Evolutionary conservation across 2,329 filamentous ascomycete genomes (phyloP), one percentile per base, ranked within the genome.

Genomic region (Allantophomopsis cytisporea): DNA sequence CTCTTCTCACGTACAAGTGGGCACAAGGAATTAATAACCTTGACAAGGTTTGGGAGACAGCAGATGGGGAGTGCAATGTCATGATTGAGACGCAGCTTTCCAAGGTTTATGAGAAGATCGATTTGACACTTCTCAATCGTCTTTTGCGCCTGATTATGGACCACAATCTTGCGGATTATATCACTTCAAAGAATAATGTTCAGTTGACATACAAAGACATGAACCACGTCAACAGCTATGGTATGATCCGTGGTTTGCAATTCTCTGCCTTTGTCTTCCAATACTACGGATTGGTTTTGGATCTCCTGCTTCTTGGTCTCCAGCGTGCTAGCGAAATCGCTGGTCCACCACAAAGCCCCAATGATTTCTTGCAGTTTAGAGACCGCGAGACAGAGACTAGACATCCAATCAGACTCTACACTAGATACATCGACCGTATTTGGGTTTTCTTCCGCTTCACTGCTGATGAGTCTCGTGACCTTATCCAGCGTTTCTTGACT

Each of bases 91-190:
- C 93, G 0, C 84, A 95, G 51, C 66, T 98, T 3, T 95, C 91
- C n/a, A 98, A 98, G 63, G 88, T 98, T 35, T 98, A 98, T 49
- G 91, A 98, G 65, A 98, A 98, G 73, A 94, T 98, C 45, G 91
- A 98, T 64, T 66, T 98, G 45, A 98, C 91, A 0, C 68, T 98
- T 41, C 74, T 98, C 50, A 98, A 98, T 63, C 84, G 89, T 42
- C 71, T 98, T 23, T 69, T 98, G 37, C 76, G 91, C 36, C 64
- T 98, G 48, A 95, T 98, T 58, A 98, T 98, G 93, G 93, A 98
- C 53, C 91, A 98, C 69, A 98, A 98, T 59, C 64, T 98, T 64
- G 91, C 91, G 5, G 93, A 98, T 60, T 98, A 98, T 63, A 98
- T 98, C 55, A 95, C 89, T 1, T 87, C 89, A 31, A 98, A 98